Evolutionary conservation across 225 moss, liverwort and hornwort genomes (phyloP).

Genomic region (Sphagnum tenellum): DNA sequence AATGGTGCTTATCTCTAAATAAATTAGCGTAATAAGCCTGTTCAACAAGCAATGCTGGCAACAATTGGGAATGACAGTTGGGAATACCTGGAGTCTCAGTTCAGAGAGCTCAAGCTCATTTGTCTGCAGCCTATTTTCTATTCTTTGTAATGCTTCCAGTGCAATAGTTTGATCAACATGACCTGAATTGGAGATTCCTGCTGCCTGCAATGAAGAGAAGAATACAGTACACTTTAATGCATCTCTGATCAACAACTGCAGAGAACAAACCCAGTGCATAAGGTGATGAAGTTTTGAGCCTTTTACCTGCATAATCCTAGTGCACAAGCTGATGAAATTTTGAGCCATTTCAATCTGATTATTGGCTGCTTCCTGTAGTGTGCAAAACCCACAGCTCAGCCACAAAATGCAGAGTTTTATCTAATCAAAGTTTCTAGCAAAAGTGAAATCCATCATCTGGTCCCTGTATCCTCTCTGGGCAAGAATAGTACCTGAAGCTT

Average conservation of each 20-base stretch:
- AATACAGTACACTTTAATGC: too few relatives aligned
- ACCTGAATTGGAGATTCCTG: conserved; percentile 41
- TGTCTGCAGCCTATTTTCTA: conserved; percentile 52
- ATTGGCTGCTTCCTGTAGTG: conserved; percentile 71
- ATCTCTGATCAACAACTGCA: too few relatives aligned
- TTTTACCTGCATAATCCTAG: conserved; percentile 61
- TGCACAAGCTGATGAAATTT: conserved; percentile 58
- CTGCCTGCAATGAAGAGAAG: conserved; percentile 30
- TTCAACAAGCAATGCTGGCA: too few relatives aligned
- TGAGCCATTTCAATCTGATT: conserved; percentile 82
- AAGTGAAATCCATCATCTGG: too few relatives aligned
- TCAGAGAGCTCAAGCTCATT: conserved; percentile 72
- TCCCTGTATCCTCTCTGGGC: neutral
- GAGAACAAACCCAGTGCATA: conserved; percentile 54
- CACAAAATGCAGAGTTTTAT: too few relatives aligned
- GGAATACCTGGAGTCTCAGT: conserved; percentile 45
- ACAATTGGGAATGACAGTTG: too few relatives aligned
- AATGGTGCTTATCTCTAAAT: too few relatives aligned
- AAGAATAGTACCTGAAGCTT: conserved; percentile 53
- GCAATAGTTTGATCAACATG: conserved; percentile 63
- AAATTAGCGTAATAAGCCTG: too few relatives aligned
- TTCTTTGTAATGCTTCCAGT: conserved; percentile 52
- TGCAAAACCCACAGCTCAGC: too few relatives aligned
- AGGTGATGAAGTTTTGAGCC: conserved; percentile 64
- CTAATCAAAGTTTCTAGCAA: too few relatives aligned